Percentiles rank a stretch among this genome's conserved stretches.
These are phyloP conservation scores for Gossypium thurberi DNA, from an alignment of 345 rosid genomes.

Conservation along the genomic window DNA sequence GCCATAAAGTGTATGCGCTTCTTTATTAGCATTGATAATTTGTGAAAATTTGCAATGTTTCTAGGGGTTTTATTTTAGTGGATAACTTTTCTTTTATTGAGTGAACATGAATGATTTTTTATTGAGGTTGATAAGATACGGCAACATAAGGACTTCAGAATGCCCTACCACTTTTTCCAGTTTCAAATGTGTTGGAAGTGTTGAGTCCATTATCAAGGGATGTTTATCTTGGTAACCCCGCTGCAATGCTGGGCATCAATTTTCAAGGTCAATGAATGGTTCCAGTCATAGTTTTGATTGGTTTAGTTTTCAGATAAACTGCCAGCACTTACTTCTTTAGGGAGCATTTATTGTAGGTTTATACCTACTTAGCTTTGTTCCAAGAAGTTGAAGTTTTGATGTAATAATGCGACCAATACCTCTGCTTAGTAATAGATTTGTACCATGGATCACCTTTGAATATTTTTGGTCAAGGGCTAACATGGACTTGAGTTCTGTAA, in stretches of 20 bases:
- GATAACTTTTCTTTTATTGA: background rate
- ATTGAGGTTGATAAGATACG: background rate
- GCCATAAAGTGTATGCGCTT: background rate
- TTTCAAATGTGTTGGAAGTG: background rate
- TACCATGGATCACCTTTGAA: background rate
- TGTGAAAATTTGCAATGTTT: background rate
- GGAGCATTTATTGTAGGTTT: background rate
- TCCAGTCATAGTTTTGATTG: background rate
- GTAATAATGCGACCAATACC: background rate
- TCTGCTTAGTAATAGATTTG: background rate
- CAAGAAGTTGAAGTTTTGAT: background rate
- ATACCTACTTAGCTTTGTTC: background rate
- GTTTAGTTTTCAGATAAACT: constrained; percentile 4
- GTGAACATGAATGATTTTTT: background rate
- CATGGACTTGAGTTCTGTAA: background rate
- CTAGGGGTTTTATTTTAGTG: background rate
- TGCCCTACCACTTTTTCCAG: background rate
- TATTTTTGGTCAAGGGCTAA: background rate
- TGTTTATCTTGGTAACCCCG: background rate
- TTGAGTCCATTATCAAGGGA: background rate
- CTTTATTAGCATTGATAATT: background rate
- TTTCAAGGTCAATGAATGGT: background rate
- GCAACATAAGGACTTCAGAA: background rate
- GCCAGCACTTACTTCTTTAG: background rate
- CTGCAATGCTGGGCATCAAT: background rate